Evolutionary conservation across 2,329 filamentous ascomycete genomes (phyloP), one percentile per base, ranked within the genome.

Genomic region (Tolypocladium nubicola): DNA sequence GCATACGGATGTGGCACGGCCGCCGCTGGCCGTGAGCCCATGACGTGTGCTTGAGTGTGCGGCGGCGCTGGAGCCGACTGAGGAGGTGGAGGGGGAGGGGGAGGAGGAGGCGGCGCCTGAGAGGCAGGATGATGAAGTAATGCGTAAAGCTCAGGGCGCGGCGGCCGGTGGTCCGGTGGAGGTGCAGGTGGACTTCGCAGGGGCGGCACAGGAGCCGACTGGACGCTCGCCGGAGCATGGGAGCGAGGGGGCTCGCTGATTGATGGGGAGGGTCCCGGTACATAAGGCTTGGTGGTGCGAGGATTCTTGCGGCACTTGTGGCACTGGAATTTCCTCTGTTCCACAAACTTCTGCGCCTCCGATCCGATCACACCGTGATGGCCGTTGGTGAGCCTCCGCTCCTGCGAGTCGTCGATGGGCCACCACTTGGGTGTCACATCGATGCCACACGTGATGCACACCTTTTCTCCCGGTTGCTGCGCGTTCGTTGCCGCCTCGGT

Each of bases 341-440:
- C 78, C 49, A 83, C 74, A 65, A 83, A 84, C 66, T 79, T 82
- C 64, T 78, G 76, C 8, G 80, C 81, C 64, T 84, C 81, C n/a
- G 74, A 73, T 52, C 81, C 79, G 55, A 82, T 71, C 47, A 68
- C 71, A 49, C 76, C 79, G 35, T 75, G 71, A 61, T 79, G 76
- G 7, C 78, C 82, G 62, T 80, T 83, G 52, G 70, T 77, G 49
- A 80, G 73, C 61, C 74, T 76, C 54, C 73, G 80, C 65, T 81
- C 79, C 61, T 81, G 77, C 0, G 68, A 68, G 61, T 77, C 73
- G 62, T 81, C 76, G 56, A 82, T 79, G 3, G 80, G 75, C 79
- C 87, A 88, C 88, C 88, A 91, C 65, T 81, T 86, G 5, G 87
- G 88, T 63, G 86, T 90, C 54, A 87, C 81, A 66, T 91, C 86